Percentiles rank a stretch among this genome's conserved stretches.
Conservation (phyloP, 352 stramenopile genomes). For the Globisporangium nodosum region DNA sequence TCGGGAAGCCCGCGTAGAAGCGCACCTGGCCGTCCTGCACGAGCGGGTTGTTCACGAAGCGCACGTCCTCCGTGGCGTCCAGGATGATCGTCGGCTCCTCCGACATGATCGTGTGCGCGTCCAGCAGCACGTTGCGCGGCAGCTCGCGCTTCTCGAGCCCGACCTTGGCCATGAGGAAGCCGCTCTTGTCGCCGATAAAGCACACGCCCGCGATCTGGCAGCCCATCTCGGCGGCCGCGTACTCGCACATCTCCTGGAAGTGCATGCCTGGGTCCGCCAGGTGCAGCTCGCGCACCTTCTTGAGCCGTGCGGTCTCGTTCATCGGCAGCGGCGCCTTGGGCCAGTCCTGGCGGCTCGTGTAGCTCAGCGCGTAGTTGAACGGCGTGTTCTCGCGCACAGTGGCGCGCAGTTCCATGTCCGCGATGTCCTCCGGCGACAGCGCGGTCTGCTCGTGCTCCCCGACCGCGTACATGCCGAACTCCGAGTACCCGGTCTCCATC, state of each 20-base stretch:
- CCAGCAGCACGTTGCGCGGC: constrained; percentile 71
- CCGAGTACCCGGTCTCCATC: constrained; percentile 20
- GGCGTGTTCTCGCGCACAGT: constrained; percentile 69
- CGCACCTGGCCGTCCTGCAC: constrained; percentile 69
- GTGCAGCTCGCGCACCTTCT: constrained; percentile 71
- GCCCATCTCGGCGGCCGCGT: constrained; percentile 69
- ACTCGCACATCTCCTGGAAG: constrained; percentile 87
- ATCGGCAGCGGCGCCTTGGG: constrained; percentile 67
- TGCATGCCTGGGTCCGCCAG: constrained; percentile 69
- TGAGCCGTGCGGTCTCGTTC: constrained; percentile 56
- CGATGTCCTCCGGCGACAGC: constrained; percentile 48
- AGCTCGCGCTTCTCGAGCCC: constrained; percentile 75
- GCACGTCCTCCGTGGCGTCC: constrained; percentile 72
- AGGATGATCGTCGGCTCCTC: constrained; percentile 69
- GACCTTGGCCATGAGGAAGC: constrained; percentile 78
- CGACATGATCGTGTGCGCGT: constrained; percentile 80
- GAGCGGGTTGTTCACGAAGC: constrained; percentile 76
- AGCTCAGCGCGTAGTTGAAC: constrained; percentile 79
- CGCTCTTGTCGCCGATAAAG: constrained; percentile 83
- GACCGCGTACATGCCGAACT: constrained; percentile 32
- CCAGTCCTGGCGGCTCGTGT: constrained; percentile 78
- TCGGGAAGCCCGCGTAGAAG: constrained; percentile 80
- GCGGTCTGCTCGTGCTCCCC: constrained; percentile 10
- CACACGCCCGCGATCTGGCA: constrained; percentile 80
- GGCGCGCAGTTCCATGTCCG: constrained; percentile 48